Conservation (phyloP, 768 basidiomycete species). For the Russula griseocarnosa region DNA sequence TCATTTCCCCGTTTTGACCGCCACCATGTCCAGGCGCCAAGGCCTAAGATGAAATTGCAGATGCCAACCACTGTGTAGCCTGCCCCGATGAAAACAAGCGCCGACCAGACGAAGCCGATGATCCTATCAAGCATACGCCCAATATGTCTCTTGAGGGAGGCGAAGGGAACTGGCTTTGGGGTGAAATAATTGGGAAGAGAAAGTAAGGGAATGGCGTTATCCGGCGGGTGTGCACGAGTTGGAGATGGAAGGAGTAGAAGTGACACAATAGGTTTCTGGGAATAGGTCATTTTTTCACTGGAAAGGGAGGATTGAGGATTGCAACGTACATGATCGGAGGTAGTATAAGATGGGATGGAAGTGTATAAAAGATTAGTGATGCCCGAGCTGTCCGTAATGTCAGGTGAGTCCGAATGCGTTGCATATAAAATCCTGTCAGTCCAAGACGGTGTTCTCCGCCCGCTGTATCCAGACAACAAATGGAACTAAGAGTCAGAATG, state of each 20-base stretch:
- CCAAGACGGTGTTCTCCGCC: slow-evolving; percentile 80
- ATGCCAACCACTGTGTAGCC: slow-evolving; percentile 68
- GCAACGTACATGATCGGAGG: slow-evolving; percentile 79
- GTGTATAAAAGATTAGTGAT: slow-evolving; percentile 72
- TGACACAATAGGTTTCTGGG: slow-evolving; percentile 81
- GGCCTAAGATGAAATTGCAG: slow-evolving; percentile 66
- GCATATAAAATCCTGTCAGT: slow-evolving; percentile 90
- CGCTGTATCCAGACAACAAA: slow-evolving; percentile 37
- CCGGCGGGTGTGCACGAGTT: slow-evolving; percentile 29
- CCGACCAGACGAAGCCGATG: slow-evolving; percentile 77
- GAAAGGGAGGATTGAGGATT: slow-evolving; percentile 1
- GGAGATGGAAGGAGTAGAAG: slow-evolving; percentile 59
- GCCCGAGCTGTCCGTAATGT: slow-evolving; percentile 46
- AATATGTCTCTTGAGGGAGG: slow-evolving; percentile 53
- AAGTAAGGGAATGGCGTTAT: slow-evolving; percentile 40
- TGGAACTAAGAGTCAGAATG: slow-evolving; percentile 15
- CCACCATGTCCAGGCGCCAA: slow-evolving; percentile 59
- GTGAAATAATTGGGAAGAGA: slow-evolving; percentile 48
- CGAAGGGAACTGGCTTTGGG: slow-evolving; percentile 52
- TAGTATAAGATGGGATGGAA: slow-evolving; percentile 74
- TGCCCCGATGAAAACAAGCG: slow-evolving; percentile 69
- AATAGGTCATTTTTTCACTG: slow-evolving; percentile 14
- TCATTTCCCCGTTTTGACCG: slow-evolving; percentile 20
- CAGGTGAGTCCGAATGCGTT: slow-evolving; percentile 62
- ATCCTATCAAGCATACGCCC: slow-evolving; percentile 69